These are phyloP conservation scores for Schizophyllum commune DNA, from an alignment of 1,284 basidiomycete species.

Conservation along the genomic window DNA sequence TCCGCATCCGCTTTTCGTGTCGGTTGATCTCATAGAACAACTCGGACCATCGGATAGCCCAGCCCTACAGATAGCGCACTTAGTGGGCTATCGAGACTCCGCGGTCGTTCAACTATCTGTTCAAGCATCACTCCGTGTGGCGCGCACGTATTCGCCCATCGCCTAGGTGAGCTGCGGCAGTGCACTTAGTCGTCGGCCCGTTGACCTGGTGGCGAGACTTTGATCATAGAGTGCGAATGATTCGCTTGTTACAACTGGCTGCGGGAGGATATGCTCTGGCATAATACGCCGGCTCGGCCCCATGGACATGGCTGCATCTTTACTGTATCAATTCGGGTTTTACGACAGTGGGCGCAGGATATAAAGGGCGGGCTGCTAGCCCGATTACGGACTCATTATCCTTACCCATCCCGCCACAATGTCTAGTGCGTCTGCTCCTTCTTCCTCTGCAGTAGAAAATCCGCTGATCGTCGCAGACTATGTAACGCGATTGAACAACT, in stretches of 20 bases:
- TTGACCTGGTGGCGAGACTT: background rate
- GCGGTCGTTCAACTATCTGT: background rate
- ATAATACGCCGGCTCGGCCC: background rate
- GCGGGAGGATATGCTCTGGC: background rate
- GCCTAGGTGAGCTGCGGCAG: background rate
- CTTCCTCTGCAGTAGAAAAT: background rate
- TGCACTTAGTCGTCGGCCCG: background rate
- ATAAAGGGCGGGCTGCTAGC: background rate
- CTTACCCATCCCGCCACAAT: background rate
- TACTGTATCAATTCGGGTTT: background rate
- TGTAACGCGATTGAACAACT: slow-evolving; percentile 43
- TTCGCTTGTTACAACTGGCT: background rate
- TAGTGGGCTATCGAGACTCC: background rate
- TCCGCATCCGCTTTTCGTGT: background rate
- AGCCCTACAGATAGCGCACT: background rate
- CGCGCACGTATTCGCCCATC: background rate
- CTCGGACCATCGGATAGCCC: background rate
- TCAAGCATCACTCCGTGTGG: background rate
- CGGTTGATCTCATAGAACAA: background rate
- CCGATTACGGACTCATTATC: background rate
- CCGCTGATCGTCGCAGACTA: slow-evolving; percentile 21
- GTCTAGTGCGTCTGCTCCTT: background rate
- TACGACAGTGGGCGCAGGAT: background rate
- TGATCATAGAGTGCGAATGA: background rate
- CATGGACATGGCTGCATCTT: background rate